Conservation (phyloP, 2,329 filamentous ascomycete genomes). For the Cadophora sp. region DNA sequence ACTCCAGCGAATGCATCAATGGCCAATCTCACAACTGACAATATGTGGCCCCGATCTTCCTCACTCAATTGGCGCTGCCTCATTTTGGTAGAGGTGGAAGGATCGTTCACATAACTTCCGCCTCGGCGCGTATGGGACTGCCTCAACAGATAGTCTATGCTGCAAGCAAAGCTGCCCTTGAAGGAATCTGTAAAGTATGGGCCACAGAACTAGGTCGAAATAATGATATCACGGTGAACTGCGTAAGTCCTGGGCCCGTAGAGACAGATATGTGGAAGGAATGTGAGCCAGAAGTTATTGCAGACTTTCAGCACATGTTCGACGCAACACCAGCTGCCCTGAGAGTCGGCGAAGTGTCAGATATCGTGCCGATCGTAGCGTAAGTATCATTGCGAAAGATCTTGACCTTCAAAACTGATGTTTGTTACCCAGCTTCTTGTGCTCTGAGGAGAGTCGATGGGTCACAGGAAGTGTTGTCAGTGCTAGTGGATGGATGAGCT, state of each 20-base stretch:
- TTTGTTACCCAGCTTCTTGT: conserved; percentile 21
- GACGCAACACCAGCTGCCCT: conserved; percentile 24
- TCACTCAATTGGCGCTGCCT: conserved; percentile 60
- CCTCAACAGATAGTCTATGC: conserved; percentile 57
- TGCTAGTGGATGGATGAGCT: conserved; percentile 30
- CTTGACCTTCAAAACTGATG: neutral
- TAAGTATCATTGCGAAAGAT: conserved; percentile 14
- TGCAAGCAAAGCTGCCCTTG: conserved; percentile 63
- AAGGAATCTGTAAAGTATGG: conserved; percentile 27
- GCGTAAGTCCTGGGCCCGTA: conserved; percentile 30
- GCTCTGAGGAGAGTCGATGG: conserved; percentile 29
- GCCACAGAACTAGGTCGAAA: conserved; percentile 30
- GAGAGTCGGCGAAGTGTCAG: conserved; percentile 24
- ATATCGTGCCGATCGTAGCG: conserved; percentile 27
- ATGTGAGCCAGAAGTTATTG: conserved; percentile 23
- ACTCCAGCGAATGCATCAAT: neutral
- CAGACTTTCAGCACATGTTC: conserved; percentile 22
- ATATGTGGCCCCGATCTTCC: conserved; percentile 58
- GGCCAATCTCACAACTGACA: neutral
- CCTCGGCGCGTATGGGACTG: conserved; percentile 57
- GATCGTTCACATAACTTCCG: conserved; percentile 65
- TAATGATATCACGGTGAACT: conserved; percentile 31
- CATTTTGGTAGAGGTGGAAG: conserved; percentile 54
- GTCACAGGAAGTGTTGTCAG: conserved; percentile 28
- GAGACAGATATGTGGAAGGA: conserved; percentile 31